phyloP scores from a whole-genome alignment of 108 stramenopile species.

The Nannochloropsis granulata region DNA sequence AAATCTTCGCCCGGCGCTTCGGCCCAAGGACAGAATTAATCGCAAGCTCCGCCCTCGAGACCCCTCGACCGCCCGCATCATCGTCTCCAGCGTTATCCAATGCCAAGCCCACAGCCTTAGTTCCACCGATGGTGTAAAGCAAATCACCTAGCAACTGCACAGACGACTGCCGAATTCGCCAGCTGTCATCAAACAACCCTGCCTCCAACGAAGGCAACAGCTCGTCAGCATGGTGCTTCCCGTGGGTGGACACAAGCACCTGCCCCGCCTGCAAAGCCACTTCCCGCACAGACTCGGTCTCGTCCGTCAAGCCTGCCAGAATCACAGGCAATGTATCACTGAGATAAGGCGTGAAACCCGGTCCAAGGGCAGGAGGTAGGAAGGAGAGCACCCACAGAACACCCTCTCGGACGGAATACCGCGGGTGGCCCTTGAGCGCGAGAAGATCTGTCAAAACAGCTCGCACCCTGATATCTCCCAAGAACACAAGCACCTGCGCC shows the following conservation, averaged over 20 bases:
- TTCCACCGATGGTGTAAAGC: slow-evolving; percentile 81
- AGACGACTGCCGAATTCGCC: slow-evolving; percentile 82
- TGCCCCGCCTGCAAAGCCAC: slow-evolving; percentile 87
- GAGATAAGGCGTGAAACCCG: slow-evolving; percentile 61
- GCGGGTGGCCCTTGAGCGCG: slow-evolving; percentile 63
- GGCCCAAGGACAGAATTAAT: slow-evolving; percentile 52
- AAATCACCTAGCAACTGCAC: slow-evolving; percentile 87
- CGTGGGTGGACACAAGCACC: slow-evolving; percentile 78
- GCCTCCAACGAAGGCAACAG: slow-evolving; percentile 75
- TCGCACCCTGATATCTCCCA: slow-evolving; percentile 46
- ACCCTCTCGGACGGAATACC: slow-evolving; percentile 79
- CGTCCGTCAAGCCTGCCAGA: slow-evolving; percentile 83
- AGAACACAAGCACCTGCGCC: slow-evolving; percentile 50
- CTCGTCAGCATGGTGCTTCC: slow-evolving; percentile 68
- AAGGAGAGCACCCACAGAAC: slow-evolving; percentile 98
- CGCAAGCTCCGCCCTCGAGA: slow-evolving; percentile 25
- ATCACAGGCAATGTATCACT: slow-evolving; percentile 74
- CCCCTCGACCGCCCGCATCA: slow-evolving; percentile 22
- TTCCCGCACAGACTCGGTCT: slow-evolving; percentile 76
- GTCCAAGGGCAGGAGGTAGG: slow-evolving; percentile 67
- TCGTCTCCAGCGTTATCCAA: slow-evolving; percentile 10
- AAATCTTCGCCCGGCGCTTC: slow-evolving; percentile 55
- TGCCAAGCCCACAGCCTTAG: slow-evolving; percentile 42
- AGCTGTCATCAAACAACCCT: slow-evolving; percentile 74
- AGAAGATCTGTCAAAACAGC: slow-evolving; percentile 66